These are phyloP conservation scores for carrot (Daucus carota) DNA, from an alignment of 129 eudicot genomes.

Conservation along the genomic window DNA sequence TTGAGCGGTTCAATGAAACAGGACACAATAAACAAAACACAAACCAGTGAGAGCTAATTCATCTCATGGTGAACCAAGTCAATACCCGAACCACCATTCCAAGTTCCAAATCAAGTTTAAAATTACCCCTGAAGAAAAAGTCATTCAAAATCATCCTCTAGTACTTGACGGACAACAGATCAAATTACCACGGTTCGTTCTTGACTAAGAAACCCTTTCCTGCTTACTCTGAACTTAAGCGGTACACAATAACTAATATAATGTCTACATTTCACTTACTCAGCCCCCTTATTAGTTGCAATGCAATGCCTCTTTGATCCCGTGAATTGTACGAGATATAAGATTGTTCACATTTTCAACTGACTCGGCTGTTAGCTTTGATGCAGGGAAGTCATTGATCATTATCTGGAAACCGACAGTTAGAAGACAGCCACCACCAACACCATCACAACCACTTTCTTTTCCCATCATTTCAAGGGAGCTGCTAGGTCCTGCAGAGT, in stretches of 20 bases:
- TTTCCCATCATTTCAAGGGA: conserved; percentile 9
- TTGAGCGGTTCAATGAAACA: too few relatives aligned
- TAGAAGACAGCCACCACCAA: conserved; percentile 43
- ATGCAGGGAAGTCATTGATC: conserved; percentile 41
- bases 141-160: not conserved
- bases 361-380: conserved; percentile 58
- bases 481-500: conserved; percentile 20
- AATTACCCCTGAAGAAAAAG: not conserved
- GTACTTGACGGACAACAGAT: conserved; percentile 6
- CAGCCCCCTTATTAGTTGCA: conserved; percentile 22
- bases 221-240: not conserved
- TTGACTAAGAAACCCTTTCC: conserved; percentile 53
- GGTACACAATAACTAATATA: too few relatives aligned
- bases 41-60: conserved; percentile 16
- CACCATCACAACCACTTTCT: conserved; percentile 21
- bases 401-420: conserved; percentile 73
- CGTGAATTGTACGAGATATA: conserved; percentile 61
- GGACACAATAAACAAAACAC: conserved; percentile 13
- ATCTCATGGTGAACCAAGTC: conserved; percentile 52
- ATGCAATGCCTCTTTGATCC: conserved; percentile 49
- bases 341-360: conserved; percentile 47
- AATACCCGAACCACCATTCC: conserved; percentile 89
- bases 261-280: not conserved
- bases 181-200: conserved; percentile 70
- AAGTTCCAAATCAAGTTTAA: conserved; percentile 8